phyloP scores from a whole-genome alignment of 768 basidiomycete genomes.

The Trametes maxima region DNA sequence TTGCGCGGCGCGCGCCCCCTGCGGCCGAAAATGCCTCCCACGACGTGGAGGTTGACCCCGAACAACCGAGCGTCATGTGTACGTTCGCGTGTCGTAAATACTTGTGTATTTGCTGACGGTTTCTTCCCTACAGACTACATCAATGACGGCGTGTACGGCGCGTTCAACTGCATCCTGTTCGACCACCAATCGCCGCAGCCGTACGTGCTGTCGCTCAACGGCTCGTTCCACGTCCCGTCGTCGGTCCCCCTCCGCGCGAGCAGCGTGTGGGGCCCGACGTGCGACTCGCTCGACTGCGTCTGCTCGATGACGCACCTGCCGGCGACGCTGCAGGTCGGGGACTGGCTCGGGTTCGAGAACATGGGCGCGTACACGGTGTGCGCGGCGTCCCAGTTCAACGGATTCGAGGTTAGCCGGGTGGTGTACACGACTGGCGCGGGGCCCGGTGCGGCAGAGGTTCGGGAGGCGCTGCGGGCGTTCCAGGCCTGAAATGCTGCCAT shows the following conservation, averaged over 20 bases:
- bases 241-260: constrained; percentile 50
- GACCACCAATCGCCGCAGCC: constrained; percentile 86
- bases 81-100: constrained; percentile 42
- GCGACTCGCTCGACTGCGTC: constrained; percentile 97
- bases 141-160: constrained; percentile 98
- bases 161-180: constrained; percentile 96
- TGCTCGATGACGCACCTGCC: constrained; percentile 65
- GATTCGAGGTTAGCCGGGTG: constrained; percentile 80
- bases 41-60: constrained; percentile 33
- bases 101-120: not conserved
- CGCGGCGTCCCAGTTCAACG: constrained; percentile 95
- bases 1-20: constrained; percentile 77
- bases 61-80: constrained; percentile 85
- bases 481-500: constrained; percentile 34
- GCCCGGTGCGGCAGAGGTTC: constrained; percentile 52
- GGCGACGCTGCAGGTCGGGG: constrained; percentile 77
- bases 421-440: constrained; percentile 72
- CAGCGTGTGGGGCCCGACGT: constrained; percentile 98
- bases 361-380: constrained; percentile 99
- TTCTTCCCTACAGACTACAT: constrained; percentile 78
- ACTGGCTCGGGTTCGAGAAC: constrained; percentile 97
- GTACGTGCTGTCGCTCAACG: constrained; percentile 69
- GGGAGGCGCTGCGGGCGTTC: constrained; percentile 51
- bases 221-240: constrained; percentile 59
- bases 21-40: constrained; percentile 33